Conservation (phyloP, 164 flowering plant genomes). For the Kalanchoe fedtschenkoi region DNA sequence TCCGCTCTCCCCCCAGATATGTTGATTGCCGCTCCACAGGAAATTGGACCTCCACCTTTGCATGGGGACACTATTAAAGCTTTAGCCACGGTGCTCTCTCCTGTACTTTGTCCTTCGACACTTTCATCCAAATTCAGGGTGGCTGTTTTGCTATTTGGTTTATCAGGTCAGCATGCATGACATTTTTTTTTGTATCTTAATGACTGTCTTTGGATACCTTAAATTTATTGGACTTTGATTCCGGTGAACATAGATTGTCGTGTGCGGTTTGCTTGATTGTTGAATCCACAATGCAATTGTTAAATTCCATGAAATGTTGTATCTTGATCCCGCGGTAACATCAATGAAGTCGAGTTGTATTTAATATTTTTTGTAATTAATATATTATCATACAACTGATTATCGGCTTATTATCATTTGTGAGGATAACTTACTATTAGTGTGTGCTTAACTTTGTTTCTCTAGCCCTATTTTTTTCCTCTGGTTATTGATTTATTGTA, state of each 20-base stretch:
- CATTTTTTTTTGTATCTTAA: background rate
- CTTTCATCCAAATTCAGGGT: slow-evolving; percentile 79
- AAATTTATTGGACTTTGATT: background rate
- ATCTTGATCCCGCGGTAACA: background rate
- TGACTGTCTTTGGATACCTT: background rate
- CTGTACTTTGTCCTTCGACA: slow-evolving; percentile 67
- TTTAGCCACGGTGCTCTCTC: slow-evolving; percentile 61
- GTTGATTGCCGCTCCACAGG: slow-evolving; percentile 27
- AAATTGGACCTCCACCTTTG: slow-evolving; percentile 41
- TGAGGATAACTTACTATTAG: too few relatives aligned
- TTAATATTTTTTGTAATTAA: too few relatives aligned
- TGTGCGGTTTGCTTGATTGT: background rate
- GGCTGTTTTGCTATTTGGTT: slow-evolving; percentile 59
- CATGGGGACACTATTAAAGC: slow-evolving; percentile 50
- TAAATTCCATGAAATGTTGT: background rate
- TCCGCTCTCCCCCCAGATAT: slow-evolving; percentile 67
- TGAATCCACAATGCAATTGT: background rate
- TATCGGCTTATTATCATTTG: too few relatives aligned
- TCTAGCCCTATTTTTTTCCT: background rate
- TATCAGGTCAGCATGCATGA: slow-evolving; percentile 42
- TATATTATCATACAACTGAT: too few relatives aligned
- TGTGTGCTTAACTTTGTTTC: background rate
- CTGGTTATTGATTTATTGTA: background rate
- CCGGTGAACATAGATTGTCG: background rate
- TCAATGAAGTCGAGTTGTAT: background rate